These are phyloP conservation scores for Pseudocercospora vitis DNA, from an alignment of 2,329 filamentous ascomycete species.

Conservation along the genomic window DNA sequence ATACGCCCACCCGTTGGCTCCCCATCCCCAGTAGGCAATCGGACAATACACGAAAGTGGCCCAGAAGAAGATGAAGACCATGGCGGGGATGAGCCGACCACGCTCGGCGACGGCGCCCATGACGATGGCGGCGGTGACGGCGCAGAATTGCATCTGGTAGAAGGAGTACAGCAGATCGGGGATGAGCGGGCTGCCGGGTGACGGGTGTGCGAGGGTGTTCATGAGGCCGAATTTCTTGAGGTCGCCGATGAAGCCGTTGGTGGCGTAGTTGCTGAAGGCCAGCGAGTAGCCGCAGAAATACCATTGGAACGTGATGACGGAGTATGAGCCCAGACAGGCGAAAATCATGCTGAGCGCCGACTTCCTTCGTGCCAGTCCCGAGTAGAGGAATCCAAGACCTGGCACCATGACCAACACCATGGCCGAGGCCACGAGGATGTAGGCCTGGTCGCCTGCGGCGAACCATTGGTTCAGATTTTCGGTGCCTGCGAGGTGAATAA, in stretches of 20 bases:
- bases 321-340: constrained; percentile 92
- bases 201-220: constrained; percentile 80
- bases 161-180: constrained; percentile 90
- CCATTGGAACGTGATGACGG: constrained; percentile 95
- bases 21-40: constrained; percentile 95
- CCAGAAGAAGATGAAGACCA: constrained; percentile 97
- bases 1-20: constrained; percentile 87
- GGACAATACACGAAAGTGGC: constrained; percentile 97
- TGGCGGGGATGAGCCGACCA: constrained; percentile 84
- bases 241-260: constrained; percentile 89
- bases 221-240: constrained; percentile 84
- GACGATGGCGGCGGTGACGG: constrained; percentile 85
- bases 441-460: constrained; percentile 86
- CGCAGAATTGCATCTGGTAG: constrained; percentile 98
- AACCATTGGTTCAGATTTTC: constrained; percentile 97
- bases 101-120: constrained; percentile 92
- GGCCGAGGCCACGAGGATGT: constrained; percentile 82
- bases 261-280: constrained; percentile 78
- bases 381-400: constrained; percentile 96
- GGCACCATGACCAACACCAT: constrained; percentile 98
- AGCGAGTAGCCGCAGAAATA: constrained; percentile 99
- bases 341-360: constrained; percentile 96
- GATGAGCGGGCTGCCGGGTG: constrained; percentile 82
- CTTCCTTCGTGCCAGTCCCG: constrained; percentile 93
- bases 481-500: constrained; percentile 53